Evolutionary conservation across 768 basidiomycete species (phyloP).

Genomic region (Agaricus sinodeliciosus): DNA sequence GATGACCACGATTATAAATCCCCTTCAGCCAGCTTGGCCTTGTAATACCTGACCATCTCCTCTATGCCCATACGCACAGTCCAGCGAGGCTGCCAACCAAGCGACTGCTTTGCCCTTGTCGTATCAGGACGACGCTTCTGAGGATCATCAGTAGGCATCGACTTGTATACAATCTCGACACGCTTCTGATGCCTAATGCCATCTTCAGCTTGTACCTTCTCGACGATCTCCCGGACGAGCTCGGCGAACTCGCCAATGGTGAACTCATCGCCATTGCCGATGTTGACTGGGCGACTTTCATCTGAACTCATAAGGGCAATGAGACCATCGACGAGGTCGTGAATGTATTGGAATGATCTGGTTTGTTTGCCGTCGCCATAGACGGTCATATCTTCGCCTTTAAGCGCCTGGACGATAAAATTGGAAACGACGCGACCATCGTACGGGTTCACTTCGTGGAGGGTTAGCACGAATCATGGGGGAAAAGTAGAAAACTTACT

Average conservation of each 20-base stretch:
- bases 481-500: slow-evolving; percentile 39
- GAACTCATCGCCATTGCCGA: slow-evolving; percentile 94
- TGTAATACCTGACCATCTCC: slow-evolving; percentile 94
- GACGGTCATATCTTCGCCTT: slow-evolving; percentile 94
- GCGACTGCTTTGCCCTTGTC: slow-evolving; percentile 73
- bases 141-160: slow-evolving; percentile 89
- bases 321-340: slow-evolving; percentile 92
- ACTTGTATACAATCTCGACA: slow-evolving; percentile 68
- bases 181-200: slow-evolving; percentile 43
- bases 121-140: slow-evolving; percentile 93
- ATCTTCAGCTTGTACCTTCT: slow-evolving; percentile 86
- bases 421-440: slow-evolving; percentile 99
- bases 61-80: slow-evolving; percentile 88
- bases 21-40: slow-evolving; percentile 82
- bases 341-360: slow-evolving; percentile 96
- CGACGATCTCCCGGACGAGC: slow-evolving; percentile 87
- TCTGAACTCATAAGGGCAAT: slow-evolving; percentile 93
- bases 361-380: slow-evolving; percentile 93
- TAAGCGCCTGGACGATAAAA: slow-evolving; percentile 96
- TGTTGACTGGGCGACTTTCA: slow-evolving; percentile 92
- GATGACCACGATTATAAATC: slow-evolving; percentile 42
- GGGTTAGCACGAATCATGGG: slow-evolving; percentile 16
- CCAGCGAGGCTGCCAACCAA: slow-evolving; percentile 93
- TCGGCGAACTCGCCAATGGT: slow-evolving; percentile 93
- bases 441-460: slow-evolving; percentile 75